phyloP scores from a whole-genome alignment of 345 rosid genomes.

The Aquilaria yunnanensis region DNA sequence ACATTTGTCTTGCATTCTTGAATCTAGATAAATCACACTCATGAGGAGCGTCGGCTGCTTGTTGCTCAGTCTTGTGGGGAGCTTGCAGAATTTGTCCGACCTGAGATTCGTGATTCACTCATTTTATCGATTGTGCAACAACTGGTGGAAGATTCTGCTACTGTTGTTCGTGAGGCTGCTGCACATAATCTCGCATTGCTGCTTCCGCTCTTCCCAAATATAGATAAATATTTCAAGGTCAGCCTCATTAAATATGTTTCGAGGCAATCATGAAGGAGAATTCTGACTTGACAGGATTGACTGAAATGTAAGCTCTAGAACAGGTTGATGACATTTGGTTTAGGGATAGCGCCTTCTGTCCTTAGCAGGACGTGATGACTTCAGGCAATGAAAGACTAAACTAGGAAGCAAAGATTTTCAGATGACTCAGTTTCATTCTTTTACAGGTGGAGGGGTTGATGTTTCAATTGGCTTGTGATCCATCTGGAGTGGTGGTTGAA shows the following conservation, averaged over 20 bases:
- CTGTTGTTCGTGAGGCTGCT: conserved; percentile 93
- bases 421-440: conserved; percentile 25
- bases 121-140: conserved; percentile 92
- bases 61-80: conserved; percentile 99
- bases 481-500: conserved; percentile 92
- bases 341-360: conserved; percentile 41
- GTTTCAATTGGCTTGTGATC: conserved; percentile 91
- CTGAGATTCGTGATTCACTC: conserved; percentile 94
- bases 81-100: conserved; percentile 92
- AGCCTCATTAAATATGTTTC: conserved; percentile 74
- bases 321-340: conserved; percentile 55
- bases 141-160: conserved; percentile 89
- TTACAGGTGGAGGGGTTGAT: conserved; percentile 90
- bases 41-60: conserved; percentile 94
- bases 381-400: conserved; percentile 16
- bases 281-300: conserved; percentile 74
- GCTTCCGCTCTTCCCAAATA: conserved; percentile 87
- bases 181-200: conserved; percentile 85
- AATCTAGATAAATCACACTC: conserved; percentile 84
- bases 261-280: conserved; percentile 69
- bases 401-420: conserved; percentile 17
- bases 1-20: conserved; percentile 9
- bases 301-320: conserved; percentile 67
- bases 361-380: conserved; percentile 35
- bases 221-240: conserved; percentile 99